phyloP scores from a whole-genome alignment of 2,329 filamentous ascomycete species.

The Cordyceps militaris region DNA sequence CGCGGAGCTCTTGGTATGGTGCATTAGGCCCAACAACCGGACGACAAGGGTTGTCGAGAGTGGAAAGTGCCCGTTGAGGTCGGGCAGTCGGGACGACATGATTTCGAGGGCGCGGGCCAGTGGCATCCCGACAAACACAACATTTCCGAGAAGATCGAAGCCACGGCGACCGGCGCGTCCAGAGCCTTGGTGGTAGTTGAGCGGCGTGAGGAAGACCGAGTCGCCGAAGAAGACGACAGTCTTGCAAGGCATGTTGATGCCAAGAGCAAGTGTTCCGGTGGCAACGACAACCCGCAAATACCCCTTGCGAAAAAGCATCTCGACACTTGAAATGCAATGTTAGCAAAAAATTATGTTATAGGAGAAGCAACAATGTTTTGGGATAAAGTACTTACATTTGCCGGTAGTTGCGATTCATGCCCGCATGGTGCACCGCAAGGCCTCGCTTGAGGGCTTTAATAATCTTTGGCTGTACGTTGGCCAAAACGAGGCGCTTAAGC shows the following conservation, averaged over 20 bases:
- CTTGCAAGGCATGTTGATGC: slow-evolving; percentile 80
- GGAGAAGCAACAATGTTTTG: too few species aligned
- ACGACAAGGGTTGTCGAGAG: slow-evolving; percentile 67
- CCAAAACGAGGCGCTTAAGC: slow-evolving; percentile 42
- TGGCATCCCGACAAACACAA: slow-evolving; percentile 65
- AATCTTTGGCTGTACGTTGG: slow-evolving; percentile 44
- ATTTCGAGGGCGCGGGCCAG: slow-evolving; percentile 57
- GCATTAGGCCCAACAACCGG: slow-evolving; percentile 58
- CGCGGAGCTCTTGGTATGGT: slow-evolving; percentile 55
- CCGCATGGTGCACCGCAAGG: slow-evolving; percentile 70
- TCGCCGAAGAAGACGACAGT: slow-evolving; percentile 73
- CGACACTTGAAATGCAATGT: slow-evolving; percentile 39
- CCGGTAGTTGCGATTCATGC: slow-evolving; percentile 71
- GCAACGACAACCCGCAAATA: slow-evolving; percentile 65
- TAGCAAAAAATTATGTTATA: neutral
- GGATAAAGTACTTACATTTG: slow-evolving; percentile 46
- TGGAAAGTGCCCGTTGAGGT: slow-evolving; percentile 71
- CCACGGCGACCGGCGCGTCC: slow-evolving; percentile 74
- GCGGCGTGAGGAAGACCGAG: slow-evolving; percentile 62
- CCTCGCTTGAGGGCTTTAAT: slow-evolving; percentile 58
- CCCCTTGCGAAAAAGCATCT: slow-evolving; percentile 67
- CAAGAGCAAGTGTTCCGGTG: slow-evolving; percentile 67
- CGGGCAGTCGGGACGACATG: slow-evolving; percentile 65
- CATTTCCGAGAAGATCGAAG: slow-evolving; percentile 74
- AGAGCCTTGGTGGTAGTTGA: slow-evolving; percentile 70